Conservation (phyloP, 352 stramenopile species). For the Blastocystis sp. region DNA sequence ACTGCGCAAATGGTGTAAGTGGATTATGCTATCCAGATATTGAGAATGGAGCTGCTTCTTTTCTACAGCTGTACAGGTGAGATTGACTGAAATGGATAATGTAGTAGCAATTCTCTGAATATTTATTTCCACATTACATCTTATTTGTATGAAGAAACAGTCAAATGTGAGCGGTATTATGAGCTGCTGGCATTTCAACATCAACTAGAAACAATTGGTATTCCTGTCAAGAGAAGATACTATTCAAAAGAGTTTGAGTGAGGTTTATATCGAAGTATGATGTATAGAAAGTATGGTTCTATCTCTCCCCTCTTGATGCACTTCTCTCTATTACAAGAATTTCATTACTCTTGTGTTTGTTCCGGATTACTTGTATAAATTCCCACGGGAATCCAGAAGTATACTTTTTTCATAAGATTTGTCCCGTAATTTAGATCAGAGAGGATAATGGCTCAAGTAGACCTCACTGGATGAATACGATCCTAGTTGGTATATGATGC, state of each 20-base stretch:
- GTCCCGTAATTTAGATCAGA: too few relatives aligned
- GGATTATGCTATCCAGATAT: conserved; percentile 16
- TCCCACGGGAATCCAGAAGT: not conserved
- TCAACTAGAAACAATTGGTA: conserved; percentile 19
- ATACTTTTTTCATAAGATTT: not conserved
- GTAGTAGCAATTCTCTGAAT: not conserved
- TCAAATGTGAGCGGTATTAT: not conserved
- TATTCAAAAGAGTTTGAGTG: conserved; percentile 45
- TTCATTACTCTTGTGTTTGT: conserved; percentile 32
- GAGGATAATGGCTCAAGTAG: conserved; percentile 53
- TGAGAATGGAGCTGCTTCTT: not conserved
- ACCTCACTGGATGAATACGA: not conserved
- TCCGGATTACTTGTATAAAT: not conserved
- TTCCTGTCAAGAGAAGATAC: not conserved
- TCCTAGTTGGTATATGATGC: conserved; percentile 64
- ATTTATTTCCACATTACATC: conserved; percentile 34
- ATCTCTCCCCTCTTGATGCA: not conserved
- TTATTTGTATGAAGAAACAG: conserved; percentile 36
- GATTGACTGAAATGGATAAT: not conserved
- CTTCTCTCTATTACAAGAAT: conserved; percentile 61
- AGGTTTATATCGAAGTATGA: not conserved
- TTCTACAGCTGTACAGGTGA: not conserved
- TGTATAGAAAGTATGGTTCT: conserved; percentile 41
- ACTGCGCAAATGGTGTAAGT: conserved; percentile 27
- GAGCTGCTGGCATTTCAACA: not conserved